Base-by-base conservation (phyloP, 1,284 basidiomycete species). In the Cryptococcus sp. region DNA sequence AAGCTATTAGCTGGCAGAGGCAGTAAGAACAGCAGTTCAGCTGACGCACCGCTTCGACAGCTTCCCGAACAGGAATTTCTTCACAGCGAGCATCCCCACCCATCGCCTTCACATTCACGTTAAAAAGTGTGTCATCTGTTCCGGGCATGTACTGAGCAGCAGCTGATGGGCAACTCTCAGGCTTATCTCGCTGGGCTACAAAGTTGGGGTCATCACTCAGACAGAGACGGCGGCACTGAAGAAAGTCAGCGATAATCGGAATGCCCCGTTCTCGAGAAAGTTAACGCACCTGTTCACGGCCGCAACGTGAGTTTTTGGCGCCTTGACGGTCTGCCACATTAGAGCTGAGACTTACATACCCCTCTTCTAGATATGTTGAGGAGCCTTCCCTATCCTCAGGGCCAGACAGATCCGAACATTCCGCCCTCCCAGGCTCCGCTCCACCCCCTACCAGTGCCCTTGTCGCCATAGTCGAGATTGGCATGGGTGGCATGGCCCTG, bases 191-290 rank as follows among this genome's bases (percentile, higher is more conserved):
- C 83, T 86, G 53, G 94, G 94, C 0, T 82, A 92, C 73, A 90
- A 91, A 84, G 83, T 98, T 49, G 95, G 95, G 11, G 85, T 98
- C 12, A 86, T 96, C 1, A 83, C 87, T n/a, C 95, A 98, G 74
- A 85, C 82, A 3, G 95, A 98, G 77, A 98, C 95, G 0, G 91
- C 95, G 0, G 95, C 95, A 0, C 80, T 98, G 52, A 98, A 98
- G 79, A 96, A 94, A 73, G 85, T 82, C 3, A 83, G 91, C 55
- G 89, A 91, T 55, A 94, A 87, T 61, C 82, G 86, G 48, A 89
- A 87, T 68, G 82, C 84, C 0, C 86, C 89, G 0, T 98, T 98
- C 68, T 84, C 85, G 15, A 83, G 95, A 44, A 82, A 87, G 66
- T 73, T 98, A 3, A 88, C 87, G 0, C 83, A 87, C 60, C 76